Evolutionary conservation across 306 rosid species (phyloP).

Genomic region (Sphenostylis stenocarpa): DNA sequence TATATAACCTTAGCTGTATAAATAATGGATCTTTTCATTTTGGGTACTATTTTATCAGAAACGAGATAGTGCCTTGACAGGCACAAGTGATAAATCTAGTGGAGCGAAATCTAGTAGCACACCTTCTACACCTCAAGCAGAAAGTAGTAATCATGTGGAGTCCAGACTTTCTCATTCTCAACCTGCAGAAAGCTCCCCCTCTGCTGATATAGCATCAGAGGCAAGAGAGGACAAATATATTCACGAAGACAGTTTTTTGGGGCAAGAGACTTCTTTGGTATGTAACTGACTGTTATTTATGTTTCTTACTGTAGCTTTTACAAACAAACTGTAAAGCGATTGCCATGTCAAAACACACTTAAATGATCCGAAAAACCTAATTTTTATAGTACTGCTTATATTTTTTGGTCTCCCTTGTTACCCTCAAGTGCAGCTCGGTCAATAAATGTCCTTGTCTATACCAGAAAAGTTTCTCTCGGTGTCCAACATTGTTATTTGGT

Average conservation of each 20-base stretch:
- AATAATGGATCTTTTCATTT: constrained; percentile 15
- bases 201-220: constrained; percentile 64
- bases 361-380: constrained; percentile 22
- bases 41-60: constrained; percentile 57
- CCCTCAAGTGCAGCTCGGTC: constrained; percentile 30
- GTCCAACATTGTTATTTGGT: constrained; percentile 21
- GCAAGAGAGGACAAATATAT: constrained; percentile 70
- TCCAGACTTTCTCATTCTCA: constrained; percentile 71
- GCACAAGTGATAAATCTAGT: constrained; percentile 84
- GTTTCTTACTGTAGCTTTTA: constrained; percentile 15
- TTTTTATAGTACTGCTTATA: not conserved
- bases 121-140: constrained; percentile 95
- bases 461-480: not conserved
- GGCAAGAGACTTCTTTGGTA: constrained; percentile 87
- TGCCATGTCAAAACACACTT: constrained; percentile 16
- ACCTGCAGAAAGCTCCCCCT: constrained; percentile 75
- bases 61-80: constrained; percentile 79
- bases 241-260: constrained; percentile 64
- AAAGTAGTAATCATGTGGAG: constrained; percentile 63
- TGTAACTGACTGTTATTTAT: constrained; percentile 30
- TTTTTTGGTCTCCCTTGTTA: constrained; percentile 5
- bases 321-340: not conserved
- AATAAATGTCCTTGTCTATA: constrained; percentile 20
- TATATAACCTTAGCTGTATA: constrained; percentile 10
- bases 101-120: constrained; percentile 83